Base-by-base conservation (phyloP, 352 stramenopile genomes). In the Plasmopara halstedii region DNA sequence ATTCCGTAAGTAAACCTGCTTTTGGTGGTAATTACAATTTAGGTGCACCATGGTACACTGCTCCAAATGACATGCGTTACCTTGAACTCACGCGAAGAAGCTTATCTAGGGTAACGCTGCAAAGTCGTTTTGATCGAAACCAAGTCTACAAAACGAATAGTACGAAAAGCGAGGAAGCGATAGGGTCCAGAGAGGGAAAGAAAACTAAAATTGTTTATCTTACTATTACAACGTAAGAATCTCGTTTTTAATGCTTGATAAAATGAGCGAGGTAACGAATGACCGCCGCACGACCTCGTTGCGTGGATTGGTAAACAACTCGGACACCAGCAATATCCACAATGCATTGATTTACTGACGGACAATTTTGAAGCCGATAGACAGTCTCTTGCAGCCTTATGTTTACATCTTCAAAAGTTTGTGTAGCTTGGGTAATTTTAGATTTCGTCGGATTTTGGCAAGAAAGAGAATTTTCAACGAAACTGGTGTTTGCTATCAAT, bases 211-310 rank as follows among this genome's bases (percentile, higher is more conserved):
- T n/a, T n/a, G n/a, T n/a, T n/a, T n/a, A n/a, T n/a, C n/a, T n/a
- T 31, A 64, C 70, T 13, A 84, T 88, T 41, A 82, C 70, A 38
- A 85, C 69, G 13, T 88, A 50, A 81, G 29, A 18, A 38, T 19
- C 22, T 35, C 2, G n/a, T 36, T 11, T 18, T 44, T 50, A 45
- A 34, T 48, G 18, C 44, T 53, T 60, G 18, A 77, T 55, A 13
- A 50, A 46, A 1, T 74, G 58, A 2, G 79, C 43, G 21, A 87
- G 42, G 32, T 78, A 64, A 15, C 78, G 61, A 42, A 83, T 57
- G 1, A 74, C 66, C 15, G 78, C 74, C 9, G 69, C 58, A 21
- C 72, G 74, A 4, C 78, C 78, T 35, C 77, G 58, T 44, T 67
- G 64, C 8, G 73, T 85, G 19, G 70, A 74, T 42, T 56, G 67